Base-by-base conservation (phyloP, 441 rosid genomes). In the Hura crepitans region DNA sequence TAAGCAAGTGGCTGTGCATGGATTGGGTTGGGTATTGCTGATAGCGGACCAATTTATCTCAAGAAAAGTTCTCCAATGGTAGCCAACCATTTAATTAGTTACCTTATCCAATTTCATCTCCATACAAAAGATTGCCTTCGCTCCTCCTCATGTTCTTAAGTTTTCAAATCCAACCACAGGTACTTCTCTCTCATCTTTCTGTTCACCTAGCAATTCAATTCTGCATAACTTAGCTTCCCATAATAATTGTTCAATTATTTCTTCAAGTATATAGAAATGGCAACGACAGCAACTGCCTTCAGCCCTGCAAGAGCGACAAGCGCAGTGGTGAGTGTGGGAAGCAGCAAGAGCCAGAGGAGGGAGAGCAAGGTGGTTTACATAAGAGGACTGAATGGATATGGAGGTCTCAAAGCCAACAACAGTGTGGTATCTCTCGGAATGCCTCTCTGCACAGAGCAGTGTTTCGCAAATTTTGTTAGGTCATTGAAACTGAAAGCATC, bases 381-480 rank as follows among this genome's bases (percentile, higher is more conserved):
- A 22, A 79, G 58, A 23, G 96, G 96, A 61, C 58, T 88, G 68
- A 92, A 80, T 67, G 59, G 81, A 0, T 85, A 69, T 25, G 87
- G 81, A 14, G 97, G 93, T 45, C 82, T 90, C 23, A 90, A 87
- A 75, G 89, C 93, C 30, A 80, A 79, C 69, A 87, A 87, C 86
- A 75, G 63, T 66, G 77, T 85, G 71, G 75, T 79, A 69, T 76
- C 90, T 0, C 73, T 88, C 13, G 91, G 92, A 20, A 72, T 71
- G 72, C 87, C 89, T 0, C 62, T 68, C 13, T 55, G 78, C 75
- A 73, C 87, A 1, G 85, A 82, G 25, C 89, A 77, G 71, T 70
- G 83, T 22, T 91, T 89, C 72, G 89, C 84, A 0, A 82, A 79
- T 31, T 68, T 86, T 20, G 77, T 80, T 45, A 70, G 80, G 72